A percentile compares a stretch with the other conserved stretches of the same genome.
Evolutionary conservation across 306 rosid genomes (phyloP).

Genomic region (Carpinus fangiana): DNA sequence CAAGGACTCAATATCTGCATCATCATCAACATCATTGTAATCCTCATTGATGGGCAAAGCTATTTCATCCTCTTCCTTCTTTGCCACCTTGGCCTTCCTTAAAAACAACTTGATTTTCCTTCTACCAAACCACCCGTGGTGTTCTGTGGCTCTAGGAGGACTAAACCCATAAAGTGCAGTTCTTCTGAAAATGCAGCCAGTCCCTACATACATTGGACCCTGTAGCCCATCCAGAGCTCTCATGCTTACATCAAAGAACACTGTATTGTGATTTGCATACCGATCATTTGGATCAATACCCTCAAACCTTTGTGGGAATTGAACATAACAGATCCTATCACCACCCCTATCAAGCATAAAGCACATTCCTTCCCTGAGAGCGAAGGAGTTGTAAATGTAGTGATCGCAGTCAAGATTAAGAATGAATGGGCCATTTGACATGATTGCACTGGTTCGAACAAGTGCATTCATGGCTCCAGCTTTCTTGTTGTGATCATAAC

Average conservation of each 20-base stretch:
- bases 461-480: slow-evolving; percentile 94
- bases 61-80: slow-evolving; percentile 65
- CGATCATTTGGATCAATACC: slow-evolving; percentile 83
- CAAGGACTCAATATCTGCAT: slow-evolving; percentile 79
- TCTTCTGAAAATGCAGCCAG: slow-evolving; percentile 84
- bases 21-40: slow-evolving; percentile 45
- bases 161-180: slow-evolving; percentile 86
- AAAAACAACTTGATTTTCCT: slow-evolving; percentile 59
- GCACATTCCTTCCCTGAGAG: slow-evolving; percentile 90
- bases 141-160: slow-evolving; percentile 85
- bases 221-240: slow-evolving; percentile 89
- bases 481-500: slow-evolving; percentile 83
- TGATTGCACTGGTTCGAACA: slow-evolving; percentile 80
- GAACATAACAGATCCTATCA: slow-evolving; percentile 81
- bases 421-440: slow-evolving; percentile 90
- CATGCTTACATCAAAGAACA: slow-evolving; percentile 87
- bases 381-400: slow-evolving; percentile 73
- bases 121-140: slow-evolving; percentile 74
- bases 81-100: slow-evolving; percentile 50
- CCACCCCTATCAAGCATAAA: slow-evolving; percentile 92
- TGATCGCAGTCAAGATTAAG: slow-evolving; percentile 90
- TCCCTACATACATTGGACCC: slow-evolving; percentile 90
- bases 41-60: slow-evolving; percentile 44
- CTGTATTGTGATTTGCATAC: slow-evolving; percentile 85
- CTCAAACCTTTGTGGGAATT: slow-evolving; percentile 87